Conservation (phyloP, 2,329 filamentous ascomycete genomes). For the Colletotrichum salicis region DNA sequence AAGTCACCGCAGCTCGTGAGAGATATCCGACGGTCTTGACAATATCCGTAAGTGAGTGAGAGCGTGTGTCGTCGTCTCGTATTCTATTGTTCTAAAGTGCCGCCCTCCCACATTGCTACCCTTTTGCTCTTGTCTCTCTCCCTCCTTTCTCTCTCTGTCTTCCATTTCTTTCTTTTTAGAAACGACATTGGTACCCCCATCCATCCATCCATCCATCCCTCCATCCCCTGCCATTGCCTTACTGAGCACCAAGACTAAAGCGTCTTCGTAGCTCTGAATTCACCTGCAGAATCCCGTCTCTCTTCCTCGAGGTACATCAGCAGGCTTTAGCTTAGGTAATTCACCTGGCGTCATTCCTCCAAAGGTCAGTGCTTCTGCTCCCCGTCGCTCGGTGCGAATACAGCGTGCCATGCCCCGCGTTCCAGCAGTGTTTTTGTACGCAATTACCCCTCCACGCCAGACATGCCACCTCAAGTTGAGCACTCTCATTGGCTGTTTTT, state of each 20-base stretch:
- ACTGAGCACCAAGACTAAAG: neutral
- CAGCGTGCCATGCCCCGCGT: conserved; percentile 24
- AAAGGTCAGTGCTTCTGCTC: conserved; percentile 24
- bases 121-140: neutral
- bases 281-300: neutral
- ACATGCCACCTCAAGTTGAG: conserved; percentile 22
- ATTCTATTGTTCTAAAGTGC: neutral
- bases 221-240: neutral
- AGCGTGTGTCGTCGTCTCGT: neutral
- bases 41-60: neutral
- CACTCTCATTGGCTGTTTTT: conserved; percentile 23
- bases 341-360: conserved; percentile 10
- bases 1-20: neutral
- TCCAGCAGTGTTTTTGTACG: conserved; percentile 14
- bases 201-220: neutral
- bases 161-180: neutral
- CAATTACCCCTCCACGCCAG: conserved; percentile 35
- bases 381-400: neutral
- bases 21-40: neutral
- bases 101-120: neutral
- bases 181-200: neutral
- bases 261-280: neutral
- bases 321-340: neutral
- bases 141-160: neutral
- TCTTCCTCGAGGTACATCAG: neutral